A percentile compares a stretch with the other conserved stretches of the same genome.
phyloP scores from a whole-genome alignment of 202 grass and related monocot genomes.

The Miscanthus sacchariflorus region DNA sequence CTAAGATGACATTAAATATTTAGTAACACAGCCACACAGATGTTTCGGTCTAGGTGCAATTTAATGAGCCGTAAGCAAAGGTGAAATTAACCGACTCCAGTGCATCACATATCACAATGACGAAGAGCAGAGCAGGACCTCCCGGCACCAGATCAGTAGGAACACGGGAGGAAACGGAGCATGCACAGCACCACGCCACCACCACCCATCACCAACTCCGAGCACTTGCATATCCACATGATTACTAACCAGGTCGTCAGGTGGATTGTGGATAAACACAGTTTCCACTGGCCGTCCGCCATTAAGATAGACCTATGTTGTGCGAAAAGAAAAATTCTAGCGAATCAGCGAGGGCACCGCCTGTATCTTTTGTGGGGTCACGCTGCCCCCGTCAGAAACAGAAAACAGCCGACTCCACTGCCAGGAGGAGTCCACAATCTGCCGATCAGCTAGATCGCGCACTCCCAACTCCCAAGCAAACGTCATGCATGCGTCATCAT shows the following conservation, averaged over 20 bases:
- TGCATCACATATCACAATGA: no score
- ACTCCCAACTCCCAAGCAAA: no score
- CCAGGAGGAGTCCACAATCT: not conserved
- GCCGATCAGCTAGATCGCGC: no score
- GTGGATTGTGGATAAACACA: not conserved
- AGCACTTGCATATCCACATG: not conserved
- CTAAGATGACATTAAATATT: no score
- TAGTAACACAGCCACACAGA: no score
- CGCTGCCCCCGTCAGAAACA: not conserved
- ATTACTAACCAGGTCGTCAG: not conserved
- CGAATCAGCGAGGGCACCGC: not conserved
- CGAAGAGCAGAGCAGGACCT: no score
- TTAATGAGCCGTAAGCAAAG: no score
- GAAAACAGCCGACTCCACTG: no score
- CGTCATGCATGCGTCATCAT: no score
- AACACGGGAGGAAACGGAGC: not conserved
- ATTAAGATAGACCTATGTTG: not conserved
- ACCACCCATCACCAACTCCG: conserved; percentile 18
- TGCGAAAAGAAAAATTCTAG: not conserved
- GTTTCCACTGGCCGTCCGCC: not conserved
- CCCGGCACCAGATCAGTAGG: not conserved
- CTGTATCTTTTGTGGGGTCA: not conserved
- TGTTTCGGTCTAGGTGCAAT: no score
- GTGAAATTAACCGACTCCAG: no score
- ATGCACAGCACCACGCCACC: not conserved